A percentile compares a stretch with the other conserved stretches of the same genome.
phyloP scores from a whole-genome alignment of 805 yeast species.

The Saturnispora ahearnii region DNA sequence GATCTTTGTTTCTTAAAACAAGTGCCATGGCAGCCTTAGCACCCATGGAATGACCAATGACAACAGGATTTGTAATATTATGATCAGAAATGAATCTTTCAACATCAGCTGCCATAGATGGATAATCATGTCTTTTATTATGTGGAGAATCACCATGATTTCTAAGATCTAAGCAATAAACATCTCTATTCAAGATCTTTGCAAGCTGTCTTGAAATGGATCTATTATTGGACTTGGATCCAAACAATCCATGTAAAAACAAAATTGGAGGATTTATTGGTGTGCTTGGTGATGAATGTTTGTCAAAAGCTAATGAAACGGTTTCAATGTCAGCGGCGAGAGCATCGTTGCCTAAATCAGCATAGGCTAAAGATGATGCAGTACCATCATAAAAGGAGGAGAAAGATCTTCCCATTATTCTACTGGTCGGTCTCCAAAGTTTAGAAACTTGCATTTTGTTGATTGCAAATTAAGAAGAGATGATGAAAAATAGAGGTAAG shows the following conservation, averaged over 20 bases:
- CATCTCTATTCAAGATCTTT: slow-evolving; percentile 40
- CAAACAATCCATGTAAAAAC: slow-evolving; percentile 84
- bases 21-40: slow-evolving; percentile 91
- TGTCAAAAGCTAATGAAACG: slow-evolving; percentile 48
- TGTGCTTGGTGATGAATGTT: slow-evolving; percentile 21
- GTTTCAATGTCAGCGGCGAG: slow-evolving; percentile 35
- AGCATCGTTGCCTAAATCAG: slow-evolving; percentile 15
- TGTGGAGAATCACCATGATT: slow-evolving; percentile 95
- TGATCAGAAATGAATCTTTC: slow-evolving; percentile 52
- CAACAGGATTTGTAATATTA: slow-evolving; percentile 40
- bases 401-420: background rate
- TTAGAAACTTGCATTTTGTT: background rate
- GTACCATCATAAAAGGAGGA: slow-evolving; percentile 22
- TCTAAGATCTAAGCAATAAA: slow-evolving; percentile 67
- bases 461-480: background rate
- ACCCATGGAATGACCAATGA: slow-evolving; percentile 85
- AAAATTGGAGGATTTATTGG: slow-evolving; percentile 45
- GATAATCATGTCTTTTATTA: slow-evolving; percentile 59
- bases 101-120: slow-evolving; percentile 79
- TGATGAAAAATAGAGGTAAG: background rate
- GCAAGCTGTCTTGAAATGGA: slow-evolving; percentile 60
- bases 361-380: slow-evolving; percentile 15
- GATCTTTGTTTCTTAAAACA: slow-evolving; percentile 55
- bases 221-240: slow-evolving; percentile 72
- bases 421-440: background rate